These are phyloP conservation scores for Talaromyces sp. DNA, from an alignment of 2,329 filamentous ascomycete species.

Conservation along the genomic window DNA sequence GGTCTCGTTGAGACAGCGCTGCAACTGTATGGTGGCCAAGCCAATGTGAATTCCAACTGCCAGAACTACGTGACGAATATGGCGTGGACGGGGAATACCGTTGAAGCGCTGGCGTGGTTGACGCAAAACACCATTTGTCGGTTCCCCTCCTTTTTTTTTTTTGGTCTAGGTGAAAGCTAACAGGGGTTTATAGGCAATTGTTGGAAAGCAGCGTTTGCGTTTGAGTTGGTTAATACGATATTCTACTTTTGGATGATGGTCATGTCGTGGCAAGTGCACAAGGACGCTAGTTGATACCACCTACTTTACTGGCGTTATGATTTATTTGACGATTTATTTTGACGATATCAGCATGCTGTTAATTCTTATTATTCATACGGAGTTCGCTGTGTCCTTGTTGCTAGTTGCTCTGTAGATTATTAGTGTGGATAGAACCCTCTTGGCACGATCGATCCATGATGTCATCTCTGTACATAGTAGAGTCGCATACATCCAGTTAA, in stretches of 20 bases:
- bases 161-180: constrained; percentile 1
- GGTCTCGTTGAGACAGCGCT: constrained; percentile 60
- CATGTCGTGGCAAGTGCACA: constrained; percentile 53
- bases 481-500: too few species aligned
- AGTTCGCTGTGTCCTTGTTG: too few species aligned
- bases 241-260: constrained; percentile 64
- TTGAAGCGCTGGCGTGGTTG: constrained; percentile 57
- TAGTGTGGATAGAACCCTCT: background rate
- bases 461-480: background rate
- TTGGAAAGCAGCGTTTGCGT: constrained; percentile 60
- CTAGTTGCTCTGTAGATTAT: too few species aligned
- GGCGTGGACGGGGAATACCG: constrained; percentile 41
- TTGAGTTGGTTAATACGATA: constrained; percentile 59
- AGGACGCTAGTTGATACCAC: constrained; percentile 20
- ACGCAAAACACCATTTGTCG: constrained; percentile 59
- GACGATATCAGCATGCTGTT: background rate
- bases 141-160: constrained; percentile 18
- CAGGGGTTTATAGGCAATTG: constrained; percentile 45
- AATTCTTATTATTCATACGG: background rate
- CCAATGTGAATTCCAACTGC: constrained; percentile 56
- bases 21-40: constrained; percentile 53
- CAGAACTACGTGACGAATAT: constrained; percentile 51
- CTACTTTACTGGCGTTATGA: background rate
- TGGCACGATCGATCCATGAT: background rate
- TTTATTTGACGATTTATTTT: background rate